Percentiles rank a stretch among this genome's conserved stretches.
These are phyloP conservation scores for Entelexis paramagnoliae DNA, from an alignment of 1,139 yeast genomes.

Conservation along the genomic window DNA sequence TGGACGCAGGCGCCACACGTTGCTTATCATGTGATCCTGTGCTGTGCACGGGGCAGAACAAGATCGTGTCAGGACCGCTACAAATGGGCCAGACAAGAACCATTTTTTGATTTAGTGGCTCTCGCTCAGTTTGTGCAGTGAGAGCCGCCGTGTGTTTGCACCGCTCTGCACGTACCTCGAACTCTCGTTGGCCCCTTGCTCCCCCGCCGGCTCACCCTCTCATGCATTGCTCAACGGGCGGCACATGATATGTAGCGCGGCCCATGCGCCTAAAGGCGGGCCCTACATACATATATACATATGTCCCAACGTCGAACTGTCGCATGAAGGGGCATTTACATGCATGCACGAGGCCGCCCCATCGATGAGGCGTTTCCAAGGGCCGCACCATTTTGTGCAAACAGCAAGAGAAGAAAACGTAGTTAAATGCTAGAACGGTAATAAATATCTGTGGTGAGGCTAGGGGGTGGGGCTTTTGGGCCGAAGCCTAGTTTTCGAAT, in stretches of 20 bases:
- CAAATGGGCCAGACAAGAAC: too few species aligned
- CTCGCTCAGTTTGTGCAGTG: too few species aligned
- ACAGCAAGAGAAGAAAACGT: background rate
- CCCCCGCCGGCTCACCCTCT: background rate
- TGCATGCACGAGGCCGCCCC: background rate
- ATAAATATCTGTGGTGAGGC: background rate
- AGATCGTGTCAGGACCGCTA: background rate
- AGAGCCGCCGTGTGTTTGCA: too few species aligned
- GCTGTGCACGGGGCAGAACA: background rate
- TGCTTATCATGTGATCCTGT: background rate
- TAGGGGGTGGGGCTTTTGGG: too few species aligned
- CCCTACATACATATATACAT: background rate
- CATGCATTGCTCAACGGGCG: conserved; percentile 4
- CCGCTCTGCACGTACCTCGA: too few species aligned
- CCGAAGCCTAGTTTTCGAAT: background rate
- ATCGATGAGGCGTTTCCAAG: background rate
- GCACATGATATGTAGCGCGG: background rate
- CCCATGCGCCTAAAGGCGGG: background rate
- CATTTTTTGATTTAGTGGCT: too few species aligned
- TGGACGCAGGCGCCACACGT: conserved; percentile 3
- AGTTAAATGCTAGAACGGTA: background rate
- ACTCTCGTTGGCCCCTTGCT: too few species aligned
- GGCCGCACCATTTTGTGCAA: too few species aligned
- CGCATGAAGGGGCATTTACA: background rate
- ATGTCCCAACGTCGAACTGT: background rate